Base-by-base conservation (phyloP, 768 basidiomycete species). In the Lenzites betulinus region DNA sequence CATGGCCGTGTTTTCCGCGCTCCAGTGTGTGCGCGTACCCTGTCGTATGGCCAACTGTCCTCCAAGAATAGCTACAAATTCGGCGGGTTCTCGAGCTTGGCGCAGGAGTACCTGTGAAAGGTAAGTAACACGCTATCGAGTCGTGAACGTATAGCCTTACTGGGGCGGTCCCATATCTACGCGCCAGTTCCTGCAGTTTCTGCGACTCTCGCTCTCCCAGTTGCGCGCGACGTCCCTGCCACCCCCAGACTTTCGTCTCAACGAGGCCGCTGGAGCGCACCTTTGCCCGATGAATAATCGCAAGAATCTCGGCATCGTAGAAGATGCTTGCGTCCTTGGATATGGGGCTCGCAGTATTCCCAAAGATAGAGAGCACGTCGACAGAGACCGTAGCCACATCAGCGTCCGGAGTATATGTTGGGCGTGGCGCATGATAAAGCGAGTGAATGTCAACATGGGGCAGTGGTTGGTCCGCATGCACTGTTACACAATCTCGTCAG, bases 1-100 rank as follows among this genome's bases (percentile, higher is more conserved):
- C 89, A 94, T 92, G 0, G 90, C 78, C 6, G 90, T 92, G 64
- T 93, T 93, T 50, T 92, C 91, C 1, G 82, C 70, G 12, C 84
- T 82, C 92, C 92, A 93, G 67, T 87, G 89, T 7, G 78, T 78
- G 48, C 92, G 82, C 28, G 81, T 75, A 20, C 92, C 92, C 87
- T 93, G 56, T 48, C 92, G 84, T 56, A 83, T 85, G n/a, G 81
- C 81, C n/a, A 93, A 73, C 41, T 76, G 79, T 30, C 89, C 88
- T 25, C 91, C 92, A 11, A 94, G 78, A 28, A 83, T 70, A 57
- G 79, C 69, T 2, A 92, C 80, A 3, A 94, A 71, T 50, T 86
- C 83, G 6, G 75, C 56, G 9, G 90, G 84, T 65, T 94, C 92
- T 7, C 79, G 78, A 51, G 80, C 77, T 72, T 93, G 92, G 56